These are phyloP conservation scores for Starmerella ratchasimensis DNA, from an alignment of 805 yeast genomes.

Conservation along the genomic window DNA sequence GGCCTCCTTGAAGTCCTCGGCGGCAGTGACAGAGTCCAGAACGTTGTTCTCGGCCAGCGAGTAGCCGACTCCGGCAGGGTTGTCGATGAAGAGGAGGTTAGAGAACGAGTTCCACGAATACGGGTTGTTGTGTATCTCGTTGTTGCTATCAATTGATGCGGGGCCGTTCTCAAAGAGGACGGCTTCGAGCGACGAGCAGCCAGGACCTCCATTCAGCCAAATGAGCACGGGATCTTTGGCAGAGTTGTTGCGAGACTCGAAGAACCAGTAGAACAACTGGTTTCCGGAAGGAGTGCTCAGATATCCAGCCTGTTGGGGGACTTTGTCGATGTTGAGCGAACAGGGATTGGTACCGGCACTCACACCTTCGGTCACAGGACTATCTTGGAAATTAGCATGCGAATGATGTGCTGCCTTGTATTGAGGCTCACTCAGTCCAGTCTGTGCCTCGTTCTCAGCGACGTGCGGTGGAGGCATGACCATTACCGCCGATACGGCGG, in stretches of 20 bases:
- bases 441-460: too few relatives aligned
- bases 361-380: too few relatives aligned
- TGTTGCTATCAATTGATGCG: slow-evolving; percentile 46
- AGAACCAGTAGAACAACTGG: slow-evolving; percentile 85
- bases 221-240: slow-evolving; percentile 69
- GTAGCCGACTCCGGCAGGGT: slow-evolving; percentile 87
- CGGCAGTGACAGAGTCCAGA: slow-evolving; percentile 68
- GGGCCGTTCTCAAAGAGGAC: slow-evolving; percentile 88
- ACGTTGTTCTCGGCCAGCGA: slow-evolving; percentile 49
- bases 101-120: slow-evolving; percentile 88
- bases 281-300: slow-evolving; percentile 43
- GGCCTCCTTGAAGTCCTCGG: slow-evolving; percentile 74
- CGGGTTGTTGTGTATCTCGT: slow-evolving; percentile 60
- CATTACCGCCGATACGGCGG: too few relatives aligned
- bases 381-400: too few relatives aligned
- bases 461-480: too few relatives aligned
- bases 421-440: too few relatives aligned
- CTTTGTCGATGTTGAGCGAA: slow-evolving; percentile 32
- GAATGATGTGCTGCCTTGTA: too few relatives aligned
- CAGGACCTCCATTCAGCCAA: slow-evolving; percentile 96
- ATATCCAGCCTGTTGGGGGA: slow-evolving; percentile 62
- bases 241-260: slow-evolving; percentile 84
- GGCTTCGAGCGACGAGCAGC: slow-evolving; percentile 86
- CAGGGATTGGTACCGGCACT: slow-evolving; percentile 6
- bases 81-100: slow-evolving; percentile 79